Evolutionary conservation across 805 yeast species (phyloP).

Genomic region (Yueomyces sinensis): DNA sequence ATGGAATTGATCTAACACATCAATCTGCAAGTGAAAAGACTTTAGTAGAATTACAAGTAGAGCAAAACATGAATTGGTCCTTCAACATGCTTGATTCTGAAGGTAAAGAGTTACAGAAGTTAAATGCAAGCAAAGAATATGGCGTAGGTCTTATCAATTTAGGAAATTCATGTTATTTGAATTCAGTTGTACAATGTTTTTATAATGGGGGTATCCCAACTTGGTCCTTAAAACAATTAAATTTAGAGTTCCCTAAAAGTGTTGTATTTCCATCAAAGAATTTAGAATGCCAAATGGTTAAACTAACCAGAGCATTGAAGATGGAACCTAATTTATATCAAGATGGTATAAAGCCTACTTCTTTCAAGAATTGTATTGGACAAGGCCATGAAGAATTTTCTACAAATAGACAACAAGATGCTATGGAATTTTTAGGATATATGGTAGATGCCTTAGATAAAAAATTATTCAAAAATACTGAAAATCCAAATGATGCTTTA

Average conservation of each 20-base stretch:
- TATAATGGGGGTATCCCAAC: conserved; percentile 29
- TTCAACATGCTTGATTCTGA: conserved; percentile 63
- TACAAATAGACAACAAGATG: conserved; percentile 88
- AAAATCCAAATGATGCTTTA: conserved; percentile 41
- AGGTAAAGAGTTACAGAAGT: conserved; percentile 50
- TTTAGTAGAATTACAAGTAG: conserved; percentile 78
- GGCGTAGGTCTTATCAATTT: conserved; percentile 82
- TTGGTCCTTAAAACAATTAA: conserved; percentile 26
- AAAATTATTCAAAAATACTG: conserved; percentile 22
- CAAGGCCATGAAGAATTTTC: conserved; percentile 69
- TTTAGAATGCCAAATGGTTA: conserved; percentile 62
- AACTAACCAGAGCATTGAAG: conserved; percentile 64
- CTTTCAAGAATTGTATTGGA: conserved; percentile 69
- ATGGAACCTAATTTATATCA: conserved; percentile 41
- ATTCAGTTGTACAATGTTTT: conserved; percentile 66
- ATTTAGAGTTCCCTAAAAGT: conserved; percentile 26
- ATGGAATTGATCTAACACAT: conserved; percentile 49
- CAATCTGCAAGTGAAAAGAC: conserved; percentile 72
- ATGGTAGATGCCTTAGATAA: conserved; percentile 50
- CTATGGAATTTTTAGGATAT: conserved; percentile 74
- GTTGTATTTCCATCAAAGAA: conserved; percentile 45
- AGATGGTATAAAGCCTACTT: conserved; percentile 61
- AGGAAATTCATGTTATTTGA: conserved; percentile 88
- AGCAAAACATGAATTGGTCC: conserved; percentile 89
- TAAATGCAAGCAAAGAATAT: conserved; percentile 26